These are phyloP conservation scores for Parmales sp. DNA, from an alignment of 108 stramenopile species.

Conservation along the genomic window DNA sequence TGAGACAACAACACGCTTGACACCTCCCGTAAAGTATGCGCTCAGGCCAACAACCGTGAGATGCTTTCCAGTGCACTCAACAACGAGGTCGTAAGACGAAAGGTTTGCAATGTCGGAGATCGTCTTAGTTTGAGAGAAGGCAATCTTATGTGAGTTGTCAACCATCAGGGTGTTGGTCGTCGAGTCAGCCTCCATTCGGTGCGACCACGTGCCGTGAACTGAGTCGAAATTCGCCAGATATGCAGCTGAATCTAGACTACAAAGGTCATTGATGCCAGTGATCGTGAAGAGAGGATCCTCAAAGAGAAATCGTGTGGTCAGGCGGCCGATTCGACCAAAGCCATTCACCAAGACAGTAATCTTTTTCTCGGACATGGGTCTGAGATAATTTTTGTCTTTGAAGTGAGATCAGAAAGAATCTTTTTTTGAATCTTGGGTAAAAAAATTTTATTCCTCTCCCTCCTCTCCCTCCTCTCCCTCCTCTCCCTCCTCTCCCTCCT, in stretches of 20 bases:
- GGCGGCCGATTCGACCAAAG: slow-evolving; percentile 86
- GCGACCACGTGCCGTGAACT: slow-evolving; percentile 86
- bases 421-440: too few species aligned
- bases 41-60: slow-evolving; percentile 52
- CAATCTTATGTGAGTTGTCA: too few species aligned
- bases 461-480: too few species aligned
- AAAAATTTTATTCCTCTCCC: too few species aligned
- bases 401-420: too few species aligned
- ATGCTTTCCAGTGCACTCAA: slow-evolving; percentile 88
- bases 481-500: too few species aligned
- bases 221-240: slow-evolving; percentile 88
- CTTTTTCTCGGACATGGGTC: too few species aligned
- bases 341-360: too few species aligned
- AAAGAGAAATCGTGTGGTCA: slow-evolving; percentile 77
- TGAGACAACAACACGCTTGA: slow-evolving; percentile 82
- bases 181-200: slow-evolving; percentile 48
- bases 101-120: too few species aligned
- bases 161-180: slow-evolving; percentile 66
- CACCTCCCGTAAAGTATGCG: slow-evolving; percentile 71
- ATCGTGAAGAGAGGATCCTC: slow-evolving; percentile 64
- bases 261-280: slow-evolving; percentile 85
- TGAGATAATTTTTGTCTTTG: too few species aligned
- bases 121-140: too few species aligned
- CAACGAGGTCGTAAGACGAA: slow-evolving; percentile 65
- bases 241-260: slow-evolving; percentile 66